Percentiles rank a stretch among this genome's conserved stretches.
Conservation (phyloP, 2,329 filamentous ascomycete genomes). For the Botrytis pseudocinerea region DNA sequence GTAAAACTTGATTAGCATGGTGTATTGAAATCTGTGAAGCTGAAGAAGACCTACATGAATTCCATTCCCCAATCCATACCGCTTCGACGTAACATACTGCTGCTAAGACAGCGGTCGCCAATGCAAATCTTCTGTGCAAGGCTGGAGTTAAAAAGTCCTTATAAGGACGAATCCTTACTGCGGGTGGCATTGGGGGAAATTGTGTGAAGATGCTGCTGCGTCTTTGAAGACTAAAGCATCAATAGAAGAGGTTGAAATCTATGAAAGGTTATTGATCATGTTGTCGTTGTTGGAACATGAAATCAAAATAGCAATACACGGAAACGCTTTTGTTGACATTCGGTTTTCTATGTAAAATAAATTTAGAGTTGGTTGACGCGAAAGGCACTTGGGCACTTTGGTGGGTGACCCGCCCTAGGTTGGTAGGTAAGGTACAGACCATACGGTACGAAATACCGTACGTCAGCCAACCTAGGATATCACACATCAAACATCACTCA, state of each 20-base stretch:
- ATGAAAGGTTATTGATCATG: slow-evolving; percentile 29
- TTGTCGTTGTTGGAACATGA: slow-evolving; percentile 26
- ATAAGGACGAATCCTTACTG: slow-evolving; percentile 42
- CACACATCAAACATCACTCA: neutral
- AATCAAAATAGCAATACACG: slow-evolving; percentile 12
- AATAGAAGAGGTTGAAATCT: slow-evolving; percentile 2
- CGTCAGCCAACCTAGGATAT: neutral
- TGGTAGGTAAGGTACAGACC: slow-evolving; percentile 2
- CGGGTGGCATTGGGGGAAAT: slow-evolving; percentile 37
- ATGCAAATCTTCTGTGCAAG: slow-evolving; percentile 82
- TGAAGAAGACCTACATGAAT: slow-evolving; percentile 51
- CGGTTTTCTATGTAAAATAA: slow-evolving; percentile 32
- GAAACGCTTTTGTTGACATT: slow-evolving; percentile 34
- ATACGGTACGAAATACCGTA: slow-evolving; percentile 31
- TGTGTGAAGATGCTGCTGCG: neutral
- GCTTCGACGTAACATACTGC: slow-evolving; percentile 72
- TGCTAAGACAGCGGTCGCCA: slow-evolving; percentile 69
- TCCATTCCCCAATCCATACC: slow-evolving; percentile 67
- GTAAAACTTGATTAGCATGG: slow-evolving; percentile 23
- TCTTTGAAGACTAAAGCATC: slow-evolving; percentile 5
- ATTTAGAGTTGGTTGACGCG: slow-evolving; percentile 20
- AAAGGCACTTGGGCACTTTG: slow-evolving; percentile 6
- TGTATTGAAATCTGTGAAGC: neutral
- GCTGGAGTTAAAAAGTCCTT: slow-evolving; percentile 85
- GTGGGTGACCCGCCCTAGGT: slow-evolving; percentile 10